Conservation (phyloP, 1,284 basidiomycete species). For the Sanghuangporus baumii region DNA sequence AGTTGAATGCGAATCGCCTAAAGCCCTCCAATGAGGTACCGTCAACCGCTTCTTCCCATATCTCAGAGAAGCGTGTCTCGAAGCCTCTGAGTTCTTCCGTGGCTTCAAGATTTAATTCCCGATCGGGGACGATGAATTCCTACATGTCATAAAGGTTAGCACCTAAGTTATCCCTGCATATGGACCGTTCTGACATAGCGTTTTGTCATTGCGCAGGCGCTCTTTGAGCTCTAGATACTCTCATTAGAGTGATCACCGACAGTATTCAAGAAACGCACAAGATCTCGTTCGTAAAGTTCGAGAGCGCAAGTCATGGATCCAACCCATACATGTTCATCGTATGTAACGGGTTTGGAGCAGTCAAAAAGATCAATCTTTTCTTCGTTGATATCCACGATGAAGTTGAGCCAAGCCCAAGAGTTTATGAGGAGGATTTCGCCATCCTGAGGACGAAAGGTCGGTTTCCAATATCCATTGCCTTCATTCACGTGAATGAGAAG, state of each 20-base stretch:
- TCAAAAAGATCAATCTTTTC: background rate
- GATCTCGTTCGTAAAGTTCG: background rate
- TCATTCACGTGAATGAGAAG: background rate
- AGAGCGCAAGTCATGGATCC: background rate
- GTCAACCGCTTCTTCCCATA: background rate
- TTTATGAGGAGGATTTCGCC: background rate
- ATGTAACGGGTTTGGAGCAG: background rate
- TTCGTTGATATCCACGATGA: background rate
- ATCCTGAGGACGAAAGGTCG: background rate
- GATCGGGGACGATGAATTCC: background rate
- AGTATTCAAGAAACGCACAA: background rate
- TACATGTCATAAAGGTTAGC: background rate
- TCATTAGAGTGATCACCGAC: background rate
- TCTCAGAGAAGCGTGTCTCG: background rate
- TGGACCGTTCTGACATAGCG: background rate
- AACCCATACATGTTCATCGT: background rate
- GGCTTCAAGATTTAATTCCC: background rate
- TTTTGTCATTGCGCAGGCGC: background rate
- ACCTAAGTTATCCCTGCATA: background rate
- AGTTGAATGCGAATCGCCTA: background rate
- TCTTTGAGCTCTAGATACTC: background rate
- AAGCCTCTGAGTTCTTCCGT: background rate
- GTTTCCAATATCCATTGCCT: background rate
- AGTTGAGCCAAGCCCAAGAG: background rate
- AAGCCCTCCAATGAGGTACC: background rate